These are phyloP conservation scores for Erodium moschatum DNA, from an alignment of 441 rosid genomes.

Conservation along the genomic window DNA sequence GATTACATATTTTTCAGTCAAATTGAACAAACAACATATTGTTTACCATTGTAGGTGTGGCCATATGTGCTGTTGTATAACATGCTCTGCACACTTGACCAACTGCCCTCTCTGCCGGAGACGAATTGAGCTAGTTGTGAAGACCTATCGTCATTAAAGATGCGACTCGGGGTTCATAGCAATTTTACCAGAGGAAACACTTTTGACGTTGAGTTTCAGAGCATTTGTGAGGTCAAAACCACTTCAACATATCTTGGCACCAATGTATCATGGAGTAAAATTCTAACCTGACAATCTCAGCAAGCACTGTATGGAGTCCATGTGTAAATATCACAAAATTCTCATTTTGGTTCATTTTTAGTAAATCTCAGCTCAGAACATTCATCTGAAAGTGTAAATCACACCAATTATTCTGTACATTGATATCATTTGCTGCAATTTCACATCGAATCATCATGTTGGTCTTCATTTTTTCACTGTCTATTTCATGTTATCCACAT, in stretches of 20 bases:
- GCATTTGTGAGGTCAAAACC: neutral
- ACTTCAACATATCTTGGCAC: neutral
- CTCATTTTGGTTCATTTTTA: neutral
- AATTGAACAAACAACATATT: neutral
- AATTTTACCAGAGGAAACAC: neutral
- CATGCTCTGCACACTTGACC: constrained; percentile 61
- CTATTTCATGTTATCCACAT: no score
- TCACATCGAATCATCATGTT: neutral
- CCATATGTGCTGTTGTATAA: constrained; percentile 85
- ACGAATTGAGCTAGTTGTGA: constrained; percentile 70
- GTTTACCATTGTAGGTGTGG: constrained; percentile 62
- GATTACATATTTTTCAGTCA: no score
- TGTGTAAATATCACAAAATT: neutral
- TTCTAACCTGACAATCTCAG: neutral
- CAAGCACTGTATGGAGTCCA: neutral
- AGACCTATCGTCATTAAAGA: constrained; percentile 67
- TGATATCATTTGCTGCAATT: neutral
- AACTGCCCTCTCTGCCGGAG: constrained; percentile 84
- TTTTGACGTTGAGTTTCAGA: no score
- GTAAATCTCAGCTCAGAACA: neutral
- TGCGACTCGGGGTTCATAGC: constrained; percentile 10
- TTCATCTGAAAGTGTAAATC: constrained; percentile 1
- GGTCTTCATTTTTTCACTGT: no score
- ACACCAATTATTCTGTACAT: neutral
- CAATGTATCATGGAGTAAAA: neutral